A percentile compares a stretch with the other conserved stretches of the same genome.
Conservation (phyloP, 108 stramenopile genomes). For the Nitzschia sp. region DNA sequence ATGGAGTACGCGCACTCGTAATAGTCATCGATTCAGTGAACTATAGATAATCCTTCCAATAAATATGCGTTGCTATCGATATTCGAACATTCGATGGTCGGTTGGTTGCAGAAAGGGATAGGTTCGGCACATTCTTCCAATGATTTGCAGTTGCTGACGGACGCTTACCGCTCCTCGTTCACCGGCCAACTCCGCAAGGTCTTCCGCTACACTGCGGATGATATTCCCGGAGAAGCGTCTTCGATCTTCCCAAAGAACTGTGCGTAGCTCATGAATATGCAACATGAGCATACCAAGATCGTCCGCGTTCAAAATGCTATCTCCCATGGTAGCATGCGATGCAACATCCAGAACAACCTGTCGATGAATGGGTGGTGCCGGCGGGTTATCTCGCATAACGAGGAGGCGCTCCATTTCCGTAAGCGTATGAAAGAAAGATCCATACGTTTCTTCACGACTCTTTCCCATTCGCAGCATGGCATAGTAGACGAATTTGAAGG, state of each 20-base stretch:
- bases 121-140: constrained; percentile 81
- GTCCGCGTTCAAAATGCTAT: constrained; percentile 51
- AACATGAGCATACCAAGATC: constrained; percentile 92
- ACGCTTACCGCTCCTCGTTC: constrained; percentile 87
- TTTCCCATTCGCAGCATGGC: constrained; percentile 73
- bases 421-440: constrained; percentile 68
- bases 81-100: constrained; percentile 11
- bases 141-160: constrained; percentile 79
- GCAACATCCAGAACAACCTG: background rate
- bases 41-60: background rate
- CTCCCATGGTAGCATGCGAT: constrained; percentile 6
- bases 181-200: constrained; percentile 88
- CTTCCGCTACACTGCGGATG: constrained; percentile 76
- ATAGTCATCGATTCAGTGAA: constrained; percentile 11
- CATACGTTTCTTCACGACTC: constrained; percentile 74
- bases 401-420: constrained; percentile 86
- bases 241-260: constrained; percentile 75
- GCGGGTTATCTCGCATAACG: constrained; percentile 86
- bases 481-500: constrained; percentile 66
- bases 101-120: constrained; percentile 78
- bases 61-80: background rate
- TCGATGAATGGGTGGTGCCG: constrained; percentile 37
- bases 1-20: constrained; percentile 17
- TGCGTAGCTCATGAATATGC: constrained; percentile 82
- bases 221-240: constrained; percentile 59